phyloP scores from a whole-genome alignment of 23 red algal species.

The Pyropia yezoensis region DNA sequence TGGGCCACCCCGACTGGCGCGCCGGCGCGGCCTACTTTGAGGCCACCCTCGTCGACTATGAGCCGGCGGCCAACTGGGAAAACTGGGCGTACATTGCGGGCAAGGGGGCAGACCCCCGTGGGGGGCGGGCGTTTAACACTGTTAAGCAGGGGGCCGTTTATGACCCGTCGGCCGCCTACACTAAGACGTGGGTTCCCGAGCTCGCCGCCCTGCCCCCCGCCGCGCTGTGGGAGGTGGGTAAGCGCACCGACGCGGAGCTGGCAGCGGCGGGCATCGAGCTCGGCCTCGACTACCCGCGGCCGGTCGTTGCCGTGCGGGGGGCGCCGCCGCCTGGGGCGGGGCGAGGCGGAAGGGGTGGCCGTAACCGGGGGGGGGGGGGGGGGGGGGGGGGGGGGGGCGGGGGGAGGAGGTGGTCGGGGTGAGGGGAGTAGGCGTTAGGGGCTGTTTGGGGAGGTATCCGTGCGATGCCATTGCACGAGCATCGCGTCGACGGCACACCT shows the following conservation, averaged over 20 bases:
- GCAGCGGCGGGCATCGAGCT: background rate
- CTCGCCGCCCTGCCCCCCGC: conserved; percentile 42
- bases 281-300: background rate
- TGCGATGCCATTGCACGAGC: too few species aligned
- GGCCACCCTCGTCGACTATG: conserved; percentile 72
- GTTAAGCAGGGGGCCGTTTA: conserved; percentile 69
- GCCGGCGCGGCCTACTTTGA: conserved; percentile 90
- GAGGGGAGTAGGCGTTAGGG: too few species aligned
- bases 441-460: too few species aligned
- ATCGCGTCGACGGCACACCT: too few species aligned
- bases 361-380: too few species aligned
- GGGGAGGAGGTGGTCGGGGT: too few species aligned
- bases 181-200: conserved; percentile 66
- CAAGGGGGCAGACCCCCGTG: conserved; percentile 76
- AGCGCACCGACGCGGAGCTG: background rate
- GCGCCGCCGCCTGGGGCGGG: too few species aligned
- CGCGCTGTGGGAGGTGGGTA: conserved; percentile 12
- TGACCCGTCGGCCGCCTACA: conserved; percentile 57
- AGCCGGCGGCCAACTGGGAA: conserved; percentile 67
- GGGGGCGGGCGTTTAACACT: conserved; percentile 70
- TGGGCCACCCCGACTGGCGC: conserved; percentile 76
- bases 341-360: too few species aligned
- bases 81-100: conserved; percentile 95
- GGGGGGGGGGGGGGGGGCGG: too few species aligned
- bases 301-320: background rate